These are phyloP conservation scores for Xenoacremonium recifei DNA, from an alignment of 2,329 filamentous ascomycete species.

Conservation along the genomic window DNA sequence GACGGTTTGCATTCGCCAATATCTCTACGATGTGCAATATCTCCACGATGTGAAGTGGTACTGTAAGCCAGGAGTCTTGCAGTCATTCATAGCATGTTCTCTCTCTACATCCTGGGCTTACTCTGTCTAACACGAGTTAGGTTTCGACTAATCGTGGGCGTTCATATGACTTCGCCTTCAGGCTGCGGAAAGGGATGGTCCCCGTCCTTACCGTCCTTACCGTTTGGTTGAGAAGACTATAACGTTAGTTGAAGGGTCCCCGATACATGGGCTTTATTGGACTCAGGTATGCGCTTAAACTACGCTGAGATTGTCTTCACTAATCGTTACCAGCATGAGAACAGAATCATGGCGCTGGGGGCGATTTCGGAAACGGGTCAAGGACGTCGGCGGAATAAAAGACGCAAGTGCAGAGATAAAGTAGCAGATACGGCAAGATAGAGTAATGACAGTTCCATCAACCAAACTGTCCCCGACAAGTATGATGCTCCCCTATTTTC, in stretches of 20 bases:
- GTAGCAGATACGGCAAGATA: too few relatives aligned
- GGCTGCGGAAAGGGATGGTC: not conserved
- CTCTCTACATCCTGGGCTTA: not conserved
- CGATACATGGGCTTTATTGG: constrained; percentile 12
- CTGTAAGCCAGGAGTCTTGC: constrained; percentile 6
- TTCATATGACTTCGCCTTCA: constrained; percentile 7
- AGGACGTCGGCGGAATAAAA: not conserved
- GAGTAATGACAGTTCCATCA: too few relatives aligned
- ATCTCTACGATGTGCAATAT: constrained; percentile 5
- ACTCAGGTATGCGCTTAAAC: constrained; percentile 8
- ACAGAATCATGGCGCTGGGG: constrained; percentile 9
- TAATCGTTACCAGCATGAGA: constrained; percentile 10
- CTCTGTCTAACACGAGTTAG: constrained; percentile 5
- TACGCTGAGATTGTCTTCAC: constrained; percentile 1
- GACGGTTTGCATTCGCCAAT: constrained; percentile 6
- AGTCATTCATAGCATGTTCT: constrained; percentile 10
- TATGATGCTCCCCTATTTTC: too few relatives aligned
- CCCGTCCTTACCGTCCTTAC: too few relatives aligned
- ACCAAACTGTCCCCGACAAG: too few relatives aligned
- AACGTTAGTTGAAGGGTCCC: constrained; percentile 8
- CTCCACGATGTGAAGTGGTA: constrained; percentile 3
- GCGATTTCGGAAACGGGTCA: constrained; percentile 8
- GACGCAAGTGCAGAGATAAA: too few relatives aligned
- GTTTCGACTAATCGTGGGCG: constrained; percentile 10
- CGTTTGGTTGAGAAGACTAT: constrained; percentile 5